Evolutionary conservation across 2,329 filamentous ascomycete genomes (phyloP), one percentile per base, ranked within the genome.

Genomic region (Penicillium palitans): DNA sequence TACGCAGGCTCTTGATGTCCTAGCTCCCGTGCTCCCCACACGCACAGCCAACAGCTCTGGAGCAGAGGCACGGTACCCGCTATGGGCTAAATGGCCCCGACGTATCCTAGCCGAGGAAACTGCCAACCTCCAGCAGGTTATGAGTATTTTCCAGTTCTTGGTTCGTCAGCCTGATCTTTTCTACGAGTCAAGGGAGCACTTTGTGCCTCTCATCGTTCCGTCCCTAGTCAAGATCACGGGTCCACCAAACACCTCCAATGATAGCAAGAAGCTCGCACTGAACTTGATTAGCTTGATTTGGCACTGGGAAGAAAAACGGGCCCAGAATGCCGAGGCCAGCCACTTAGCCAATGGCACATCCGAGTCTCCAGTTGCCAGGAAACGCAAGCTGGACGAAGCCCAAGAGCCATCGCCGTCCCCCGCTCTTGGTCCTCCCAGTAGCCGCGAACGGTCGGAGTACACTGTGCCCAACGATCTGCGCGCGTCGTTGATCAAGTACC

Each of bases 91-190:
- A 63, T 90, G 93, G 64, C 93, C 95, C 31, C 87, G 93, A 42
- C 91, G 93, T 54, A 96, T 99, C 29, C 79, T 99, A 24, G 88
- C 91, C 4, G 96, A 99, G 72, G 95, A 99, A 74, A 93, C 91
- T 27, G 91, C 95, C 62, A 99, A 99, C 68, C 83, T 93, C 47
- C 93, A 96, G 74, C 95, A 98, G 76, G 89, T 98, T 78, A 96
- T 92, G 53, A 95, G 90, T 78, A 98, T 99, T 67, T 98, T 97
- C 80, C 90, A 97, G 69, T 99, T 99, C 77, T 81, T 99, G 35
- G 93, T 97, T 37, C 87, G 90, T 57, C 93, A 99, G 72, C 90
- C 93, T 0, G 89, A 95, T 68, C 80, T 99, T 5, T 99, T 99
- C 78, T 99, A 96, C 67, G 93, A 98, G 63, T 92, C 91, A 1